Evolutionary conservation across 805 yeast genomes (phyloP).

Genomic region (Lachancea thermotolerans): DNA sequence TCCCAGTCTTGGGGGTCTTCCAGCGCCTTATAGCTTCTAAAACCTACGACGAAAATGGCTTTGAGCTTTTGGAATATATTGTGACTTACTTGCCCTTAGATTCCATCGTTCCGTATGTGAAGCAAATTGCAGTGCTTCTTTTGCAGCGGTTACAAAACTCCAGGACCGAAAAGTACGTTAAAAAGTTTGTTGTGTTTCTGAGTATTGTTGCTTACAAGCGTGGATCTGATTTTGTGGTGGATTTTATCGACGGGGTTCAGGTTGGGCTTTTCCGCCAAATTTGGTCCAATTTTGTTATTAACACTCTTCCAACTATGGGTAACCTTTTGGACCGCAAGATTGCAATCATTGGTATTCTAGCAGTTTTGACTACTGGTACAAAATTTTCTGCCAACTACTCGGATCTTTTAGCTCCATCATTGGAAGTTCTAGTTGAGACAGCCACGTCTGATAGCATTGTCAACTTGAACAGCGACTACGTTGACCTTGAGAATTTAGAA

Average conservation of each 20-base stretch:
- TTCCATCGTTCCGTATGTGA: slow-evolving; percentile 46
- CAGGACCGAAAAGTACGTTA: slow-evolving; percentile 74
- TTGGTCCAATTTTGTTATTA: slow-evolving; percentile 35
- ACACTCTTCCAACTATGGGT: slow-evolving; percentile 40
- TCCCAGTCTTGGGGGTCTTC: slow-evolving; percentile 91
- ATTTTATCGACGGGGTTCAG: slow-evolving; percentile 70
- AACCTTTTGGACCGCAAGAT: slow-evolving; percentile 52
- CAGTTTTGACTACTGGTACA: slow-evolving; percentile 34
- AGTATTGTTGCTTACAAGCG: slow-evolving; percentile 44
- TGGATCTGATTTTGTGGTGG: slow-evolving; percentile 47
- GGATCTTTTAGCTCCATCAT: slow-evolving; percentile 36
- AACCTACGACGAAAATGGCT: slow-evolving; percentile 72
- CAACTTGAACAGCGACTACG: slow-evolving; percentile 32
- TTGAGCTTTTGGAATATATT: slow-evolving; percentile 73
- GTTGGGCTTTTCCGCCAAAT: slow-evolving; percentile 46
- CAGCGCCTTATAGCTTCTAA: slow-evolving; percentile 87
- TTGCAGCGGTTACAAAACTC: slow-evolving; percentile 75
- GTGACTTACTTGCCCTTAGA: slow-evolving; percentile 48
- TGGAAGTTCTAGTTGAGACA: slow-evolving; percentile 39
- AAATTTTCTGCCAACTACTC: slow-evolving; percentile 38
- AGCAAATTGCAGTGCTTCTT: slow-evolving; percentile 68
- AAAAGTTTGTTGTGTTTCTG: slow-evolving; percentile 61
- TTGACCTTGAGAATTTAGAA: slow-evolving; percentile 45
- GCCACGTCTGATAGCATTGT: slow-evolving; percentile 35
- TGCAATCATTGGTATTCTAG: slow-evolving; percentile 43